Evolutionary conservation across 2,329 filamentous ascomycete genomes (phyloP).

Genomic region (Fusarium bactridioides): DNA sequence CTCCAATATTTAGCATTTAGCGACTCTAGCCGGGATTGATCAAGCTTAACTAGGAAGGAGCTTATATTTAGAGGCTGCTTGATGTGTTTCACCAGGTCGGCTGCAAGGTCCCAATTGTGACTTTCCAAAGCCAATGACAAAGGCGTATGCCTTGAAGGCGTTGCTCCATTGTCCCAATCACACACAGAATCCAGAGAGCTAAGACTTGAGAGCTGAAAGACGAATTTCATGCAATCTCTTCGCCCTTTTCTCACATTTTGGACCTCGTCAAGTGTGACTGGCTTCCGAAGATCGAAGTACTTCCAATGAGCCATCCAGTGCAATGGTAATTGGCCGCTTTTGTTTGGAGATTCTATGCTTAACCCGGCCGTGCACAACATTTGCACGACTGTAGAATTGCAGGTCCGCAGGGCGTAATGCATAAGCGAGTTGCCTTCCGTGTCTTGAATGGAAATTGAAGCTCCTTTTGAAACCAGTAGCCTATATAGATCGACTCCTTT

Average conservation of each 20-base stretch:
- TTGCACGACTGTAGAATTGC: not conserved
- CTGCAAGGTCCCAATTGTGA: not conserved
- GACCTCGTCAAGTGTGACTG: not conserved
- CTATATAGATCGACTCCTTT: not conserved
- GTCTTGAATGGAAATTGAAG: not conserved
- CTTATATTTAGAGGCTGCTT: not conserved
- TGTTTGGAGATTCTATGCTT: not conserved
- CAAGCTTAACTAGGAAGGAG: too few species aligned
- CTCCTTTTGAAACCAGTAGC: not conserved
- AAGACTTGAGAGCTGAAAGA: not conserved
- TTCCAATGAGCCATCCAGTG: not conserved
- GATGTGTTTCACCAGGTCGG: not conserved
- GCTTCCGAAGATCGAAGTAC: not conserved
- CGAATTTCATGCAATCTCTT: not conserved
- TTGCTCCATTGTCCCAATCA: not conserved
- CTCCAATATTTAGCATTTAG: not conserved
- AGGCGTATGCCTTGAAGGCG: not conserved
- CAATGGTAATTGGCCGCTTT: not conserved
- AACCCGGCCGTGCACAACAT: not conserved
- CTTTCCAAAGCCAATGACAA: not conserved
- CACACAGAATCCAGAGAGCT: not conserved
- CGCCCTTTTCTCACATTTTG: not conserved
- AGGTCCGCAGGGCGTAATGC: not conserved
- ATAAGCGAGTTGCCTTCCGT: not conserved
- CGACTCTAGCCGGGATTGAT: not conserved